Evolutionary conservation across 1,284 basidiomycete species (phyloP), one percentile per base, ranked within the genome.

Genomic region (Cutaneotrichosporon sp.): DNA sequence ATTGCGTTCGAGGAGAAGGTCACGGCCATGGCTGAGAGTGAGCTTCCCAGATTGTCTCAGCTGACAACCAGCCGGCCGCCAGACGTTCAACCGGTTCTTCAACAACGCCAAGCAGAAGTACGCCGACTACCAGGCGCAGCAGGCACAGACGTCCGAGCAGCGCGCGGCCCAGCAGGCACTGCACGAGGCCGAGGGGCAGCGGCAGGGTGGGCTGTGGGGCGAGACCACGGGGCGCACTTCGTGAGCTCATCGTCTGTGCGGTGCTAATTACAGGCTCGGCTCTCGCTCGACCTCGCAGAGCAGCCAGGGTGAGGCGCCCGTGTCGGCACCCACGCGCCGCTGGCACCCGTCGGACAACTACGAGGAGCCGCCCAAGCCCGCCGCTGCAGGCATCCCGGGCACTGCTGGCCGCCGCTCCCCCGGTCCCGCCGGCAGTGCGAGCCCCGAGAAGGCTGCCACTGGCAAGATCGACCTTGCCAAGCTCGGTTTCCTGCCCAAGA

Each of bases 401-500:
- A 42, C 18, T 56, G 59, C 55, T 8, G 38, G 54, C 20, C 29
- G 61, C 18, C 54, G 53, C 33, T 50, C 58, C 20, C 54, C 60
- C 14, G 51, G 33, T 36, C 31, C 31, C n/a, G 51, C 51, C 20
- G 38, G 36, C 31, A 66, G 54, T 4, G 59, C 62, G 5, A 65
- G 63, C 54, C 72, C 73, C 1, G 68, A 71, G 38, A 69, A 70
- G 34, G 25, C 22, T 3, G 52, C 67, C 6, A 34, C 65, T 1
- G 70, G 72, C 42, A 80, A 78, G 69, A 80, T 80, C 46, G 79
- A 80, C 70, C 73, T 75, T 10, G 75, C 76, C 54, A 80, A 79
- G 66, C 72, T 80, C 36, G 79, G 79, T 20, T 74, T 80, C 60
- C 67, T 80, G 7, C 79, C 79, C 4, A 80, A 80, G 69, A 78